Evolutionary conservation across 2,329 filamentous ascomycete genomes (phyloP).

Genomic region (Capronia americana): DNA sequence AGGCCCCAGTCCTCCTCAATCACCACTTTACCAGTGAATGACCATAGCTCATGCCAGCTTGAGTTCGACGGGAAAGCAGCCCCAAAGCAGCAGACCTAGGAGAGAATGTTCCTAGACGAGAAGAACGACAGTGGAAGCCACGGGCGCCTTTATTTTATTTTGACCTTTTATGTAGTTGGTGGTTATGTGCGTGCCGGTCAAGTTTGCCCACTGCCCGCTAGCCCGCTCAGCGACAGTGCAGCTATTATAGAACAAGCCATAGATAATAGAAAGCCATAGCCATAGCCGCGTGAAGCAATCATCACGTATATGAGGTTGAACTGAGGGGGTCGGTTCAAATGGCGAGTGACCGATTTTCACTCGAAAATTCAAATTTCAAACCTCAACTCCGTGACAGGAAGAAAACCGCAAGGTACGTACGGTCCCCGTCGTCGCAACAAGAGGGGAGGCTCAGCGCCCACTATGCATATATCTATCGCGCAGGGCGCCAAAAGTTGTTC

Average conservation of each 20-base stretch:
- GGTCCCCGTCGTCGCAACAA: too few relatives aligned
- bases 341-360: background rate
- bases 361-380: background rate
- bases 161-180: background rate
- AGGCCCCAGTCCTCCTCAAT: background rate
- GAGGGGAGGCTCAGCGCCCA: constrained; percentile 12
- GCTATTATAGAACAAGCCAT: background rate
- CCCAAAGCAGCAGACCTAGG: background rate
- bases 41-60: background rate
- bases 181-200: background rate
- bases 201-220: background rate
- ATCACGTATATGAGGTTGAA: background rate
- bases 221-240: background rate
- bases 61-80: background rate
- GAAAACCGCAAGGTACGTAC: background rate
- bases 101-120: background rate
- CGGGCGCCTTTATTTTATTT: background rate
- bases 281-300: background rate
- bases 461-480: constrained; percentile 39
- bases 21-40: background rate
- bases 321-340: background rate
- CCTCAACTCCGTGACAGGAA: background rate
- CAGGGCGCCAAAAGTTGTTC: constrained; percentile 37
- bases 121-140: background rate
- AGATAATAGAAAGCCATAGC: background rate